Percentiles rank a stretch among this genome's conserved stretches.
These are phyloP conservation scores for Verticillium klebahnii DNA, from an alignment of 2,329 filamentous ascomycete species.

Conservation along the genomic window DNA sequence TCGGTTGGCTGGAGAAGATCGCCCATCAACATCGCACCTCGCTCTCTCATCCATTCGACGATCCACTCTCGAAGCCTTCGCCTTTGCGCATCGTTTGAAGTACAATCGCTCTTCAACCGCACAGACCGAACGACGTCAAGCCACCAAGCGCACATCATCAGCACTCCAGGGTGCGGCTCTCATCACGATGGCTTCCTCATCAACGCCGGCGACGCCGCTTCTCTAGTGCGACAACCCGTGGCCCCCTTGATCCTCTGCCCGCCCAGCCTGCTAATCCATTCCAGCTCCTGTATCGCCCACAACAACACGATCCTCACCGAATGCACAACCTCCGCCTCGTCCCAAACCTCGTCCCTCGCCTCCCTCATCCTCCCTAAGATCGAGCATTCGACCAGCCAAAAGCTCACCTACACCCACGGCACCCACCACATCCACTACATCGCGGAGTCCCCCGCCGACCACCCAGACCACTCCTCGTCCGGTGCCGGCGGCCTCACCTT, in stretches of 20 bases:
- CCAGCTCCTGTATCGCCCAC: constrained; percentile 88
- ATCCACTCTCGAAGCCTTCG: background rate
- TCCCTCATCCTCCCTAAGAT: constrained; percentile 96
- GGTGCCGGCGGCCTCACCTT: constrained; percentile 79
- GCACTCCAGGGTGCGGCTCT: background rate
- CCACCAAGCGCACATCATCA: background rate
- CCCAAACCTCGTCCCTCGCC: constrained; percentile 79
- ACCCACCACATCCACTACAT: constrained; percentile 94
- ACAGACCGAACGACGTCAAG: background rate
- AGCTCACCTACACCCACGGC: constrained; percentile 92
- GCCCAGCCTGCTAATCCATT: background rate
- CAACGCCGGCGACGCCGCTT: constrained; percentile 60
- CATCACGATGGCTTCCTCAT: constrained; percentile 63
- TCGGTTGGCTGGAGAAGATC: background rate
- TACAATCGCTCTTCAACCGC: background rate
- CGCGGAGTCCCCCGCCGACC: constrained; percentile 70
- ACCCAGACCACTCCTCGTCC: constrained; percentile 46
- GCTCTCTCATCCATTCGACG: background rate
- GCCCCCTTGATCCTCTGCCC: background rate
- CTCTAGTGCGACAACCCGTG: constrained; percentile 59
- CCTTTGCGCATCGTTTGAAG: background rate
- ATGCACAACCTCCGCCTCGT: constrained; percentile 81
- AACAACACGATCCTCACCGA: constrained; percentile 90
- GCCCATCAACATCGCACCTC: background rate
- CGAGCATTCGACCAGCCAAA: constrained; percentile 71